These are phyloP conservation scores for Trichosanthes cucumerina DNA, from an alignment of 306 rosid species.

Conservation along the genomic window DNA sequence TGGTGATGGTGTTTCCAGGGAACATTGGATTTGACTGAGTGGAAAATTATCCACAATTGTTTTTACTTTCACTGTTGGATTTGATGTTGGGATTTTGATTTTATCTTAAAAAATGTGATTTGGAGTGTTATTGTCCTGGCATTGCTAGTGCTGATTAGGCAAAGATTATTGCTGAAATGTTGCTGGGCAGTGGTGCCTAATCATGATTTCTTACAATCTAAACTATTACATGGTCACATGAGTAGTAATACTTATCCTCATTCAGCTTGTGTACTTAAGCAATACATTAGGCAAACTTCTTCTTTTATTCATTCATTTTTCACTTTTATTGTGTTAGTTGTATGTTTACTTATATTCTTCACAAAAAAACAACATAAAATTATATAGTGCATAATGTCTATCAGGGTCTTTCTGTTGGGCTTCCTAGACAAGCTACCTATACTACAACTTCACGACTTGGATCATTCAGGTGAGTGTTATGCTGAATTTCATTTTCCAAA, in stretches of 20 bases:
- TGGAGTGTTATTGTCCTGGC: too few species aligned
- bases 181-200: too few species aligned
- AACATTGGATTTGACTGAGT: too few species aligned
- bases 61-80: too few species aligned
- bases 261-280: background rate
- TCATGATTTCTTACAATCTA: too few species aligned
- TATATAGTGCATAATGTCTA: constrained; percentile 18
- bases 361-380: background rate
- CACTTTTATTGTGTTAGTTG: background rate
- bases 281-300: background rate
- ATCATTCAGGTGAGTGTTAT: constrained; percentile 62
- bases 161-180: too few species aligned
- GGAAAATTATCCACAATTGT: too few species aligned
- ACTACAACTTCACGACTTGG: constrained; percentile 99
- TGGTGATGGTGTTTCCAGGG: background rate
- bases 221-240: too few species aligned
- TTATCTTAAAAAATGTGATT: too few species aligned
- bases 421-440: constrained; percentile 73
- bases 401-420: constrained; percentile 95
- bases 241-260: too few species aligned
- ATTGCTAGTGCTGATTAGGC: too few species aligned
- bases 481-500: background rate
- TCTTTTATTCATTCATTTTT: background rate
- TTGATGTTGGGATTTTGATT: too few species aligned
- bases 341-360: background rate